Base-by-base conservation (phyloP, 345 rosid genomes). In the Salix suchowensis region DNA sequence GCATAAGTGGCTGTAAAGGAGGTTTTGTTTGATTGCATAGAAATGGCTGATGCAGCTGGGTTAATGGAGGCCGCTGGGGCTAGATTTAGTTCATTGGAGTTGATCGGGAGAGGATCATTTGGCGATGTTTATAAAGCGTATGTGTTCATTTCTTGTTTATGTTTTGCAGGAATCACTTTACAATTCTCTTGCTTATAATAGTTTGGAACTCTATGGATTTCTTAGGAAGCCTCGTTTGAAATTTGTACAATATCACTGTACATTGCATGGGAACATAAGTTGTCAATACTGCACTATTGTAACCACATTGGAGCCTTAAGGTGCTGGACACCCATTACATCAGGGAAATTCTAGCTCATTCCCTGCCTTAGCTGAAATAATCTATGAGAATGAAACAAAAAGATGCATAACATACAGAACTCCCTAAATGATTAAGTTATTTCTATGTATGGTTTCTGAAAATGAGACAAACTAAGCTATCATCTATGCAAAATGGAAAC, bases 121-220 rank as follows among this genome's bases (percentile, higher is more conserved):
- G 99, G 99, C 1, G 99, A 96, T 65, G 99, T 96, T 73, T 96
- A 93, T 85, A 96, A 93, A 90, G 99, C 96, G 99, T 96, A 86
- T 85, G 93, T 89, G 12, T 76, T 71, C 12, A 32, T 30, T 6
- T 61, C 72, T 81, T 54, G 44, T 70, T 54, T 73, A 32, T 40
- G 44, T 40, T 16, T 30, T 28, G 68, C n/a, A 28, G 37, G n/a
- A 58, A n/a, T 24, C 24, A 58, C 13, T 30, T 65, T 13, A 12
- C 68, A 28, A 75, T 67, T 67, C 2, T 50, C 30, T 7, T 65
- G 21, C 34, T 74, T 12, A n/a, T 74, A 65, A 28, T 34, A 7
- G 36, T 65, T 11, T 65, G 71, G 12, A 61, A 34, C 52, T 66
- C 30, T n/a, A 7, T 28, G 18, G 23, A 26, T 28, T 6, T 65